Conservation (phyloP, 352 stramenopile species). For the Phytopythium montanum region DNA sequence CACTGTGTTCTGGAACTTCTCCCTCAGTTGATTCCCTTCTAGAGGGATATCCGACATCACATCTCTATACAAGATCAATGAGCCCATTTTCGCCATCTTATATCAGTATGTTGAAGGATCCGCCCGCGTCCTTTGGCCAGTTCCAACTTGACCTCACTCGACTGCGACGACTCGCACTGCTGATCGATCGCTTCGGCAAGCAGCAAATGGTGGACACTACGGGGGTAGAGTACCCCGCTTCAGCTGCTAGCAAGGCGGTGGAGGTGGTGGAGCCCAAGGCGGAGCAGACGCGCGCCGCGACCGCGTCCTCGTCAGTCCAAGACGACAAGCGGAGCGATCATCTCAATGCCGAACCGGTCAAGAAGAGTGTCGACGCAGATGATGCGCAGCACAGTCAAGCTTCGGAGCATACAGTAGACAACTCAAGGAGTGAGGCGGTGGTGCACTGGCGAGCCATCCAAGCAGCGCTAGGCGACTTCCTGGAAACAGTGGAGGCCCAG, state of each 20-base stretch:
- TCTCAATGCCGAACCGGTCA: not conserved
- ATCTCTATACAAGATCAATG: constrained; percentile 1
- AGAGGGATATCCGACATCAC: not conserved
- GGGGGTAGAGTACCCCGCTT: no score
- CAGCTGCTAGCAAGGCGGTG: not conserved
- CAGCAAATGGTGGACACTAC: not conserved
- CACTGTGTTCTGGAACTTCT: not conserved
- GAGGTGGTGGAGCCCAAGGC: not conserved
- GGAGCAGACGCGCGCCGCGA: constrained; percentile 5
- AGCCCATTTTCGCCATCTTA: not conserved
- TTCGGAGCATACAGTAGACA: not conserved
- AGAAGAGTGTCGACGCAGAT: not conserved
- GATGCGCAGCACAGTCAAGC: no score
- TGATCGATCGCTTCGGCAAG: not conserved
- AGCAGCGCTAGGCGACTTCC: constrained; percentile 21
- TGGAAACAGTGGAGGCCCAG: constrained; percentile 59
- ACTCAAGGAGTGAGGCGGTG: not conserved
- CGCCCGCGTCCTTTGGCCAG: no score
- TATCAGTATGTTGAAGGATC: not conserved
- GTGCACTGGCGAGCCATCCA: constrained; percentile 3
- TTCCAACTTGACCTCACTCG: no score
- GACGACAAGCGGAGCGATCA: not conserved
- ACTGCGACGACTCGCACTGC: no score
- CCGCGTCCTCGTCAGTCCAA: not conserved
- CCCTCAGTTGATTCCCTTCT: not conserved